Evolutionary conservation across 2,329 filamentous ascomycete genomes (phyloP), one percentile per base, ranked within the genome.

Genomic region (Fusarium sublunatum): DNA sequence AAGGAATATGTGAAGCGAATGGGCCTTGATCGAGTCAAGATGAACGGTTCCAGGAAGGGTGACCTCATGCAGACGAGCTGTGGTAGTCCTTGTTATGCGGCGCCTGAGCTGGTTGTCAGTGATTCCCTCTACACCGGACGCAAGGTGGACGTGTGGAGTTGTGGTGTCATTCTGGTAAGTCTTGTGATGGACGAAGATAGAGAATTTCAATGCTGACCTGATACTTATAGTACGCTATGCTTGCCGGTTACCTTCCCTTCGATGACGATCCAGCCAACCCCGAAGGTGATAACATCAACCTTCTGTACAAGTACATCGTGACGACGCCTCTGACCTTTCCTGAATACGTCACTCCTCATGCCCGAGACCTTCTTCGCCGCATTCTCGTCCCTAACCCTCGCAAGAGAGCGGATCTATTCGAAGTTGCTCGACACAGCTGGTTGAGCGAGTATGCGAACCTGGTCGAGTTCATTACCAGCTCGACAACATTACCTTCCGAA

Each of bases 41-140:
- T 86, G 11, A 91, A 91, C 65, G 93, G 92, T 12, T 83, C 88
- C 71, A 86, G 94, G 60, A 88, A 93, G 71, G 95, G 95, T 34
- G 95, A 99, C 79, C 81, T 99, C 72, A 99, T 99, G 95, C 94
- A 97, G 78, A 99, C 95, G 10, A 98, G 95, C 76, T 99, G 95
- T 76, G 95, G 95, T 65, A 98, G 94, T 77, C 95, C 95, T 7
- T 99, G 95, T 74, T 99, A 99, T 77, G 95, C 95, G 44, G 95
- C 95, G 12, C 95, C 95, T 5, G 95, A 99, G 79, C 83, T 99
- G 50, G 95, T 99, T 12, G 95, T 99, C 61, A 98, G 93, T 75
- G 95, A 99, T 77, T 97, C 93, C 13, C 81, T 99, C 7, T 99
- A 99, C 78, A 99, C 95, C 2, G 95, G 95, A 42, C 88, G 94